Base-by-base conservation (phyloP, 2,329 filamentous ascomycete species). In the Cytospora chrysosperma region DNA sequence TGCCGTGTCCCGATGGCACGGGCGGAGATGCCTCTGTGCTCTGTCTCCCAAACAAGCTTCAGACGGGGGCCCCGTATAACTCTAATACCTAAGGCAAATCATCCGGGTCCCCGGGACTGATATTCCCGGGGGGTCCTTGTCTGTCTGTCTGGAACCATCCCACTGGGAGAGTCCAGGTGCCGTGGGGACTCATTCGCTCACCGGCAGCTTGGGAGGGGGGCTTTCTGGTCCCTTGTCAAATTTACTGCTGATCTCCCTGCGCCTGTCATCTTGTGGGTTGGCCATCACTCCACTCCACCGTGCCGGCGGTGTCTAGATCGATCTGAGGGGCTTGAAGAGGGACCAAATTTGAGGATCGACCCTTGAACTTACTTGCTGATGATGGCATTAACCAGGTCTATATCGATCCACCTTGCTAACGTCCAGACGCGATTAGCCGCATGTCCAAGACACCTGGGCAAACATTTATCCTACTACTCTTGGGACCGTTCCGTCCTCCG, bases 151-250 rank as follows among this genome's bases (percentile, higher is more conserved):
- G 37, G 47, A 58, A 61, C 58, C 62, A 52, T 58, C 49, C 49
- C 62, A 56, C 57, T 61, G 62, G 62, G 62, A 57, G 52, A 57
- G n/a, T n/a, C n/a, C n/a, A n/a, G n/a, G n/a, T n/a, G 52, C 55
- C 34, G 53, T 62, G 54, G 54, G 40, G n/a, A n/a, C n/a, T n/a
- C n/a, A n/a, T n/a, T n/a, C n/a, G 21, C 40, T n/a, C 19, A 43
- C 40, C 40, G 47, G 26, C 49, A 51, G 21, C 13, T 51, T 13
- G 13, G 26, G 50, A 52, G 24, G 50, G 26, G 21, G n/a, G n/a
- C n/a, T n/a, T n/a, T 17, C 21, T 19, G 9, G 24, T 30, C 10
- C 4, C 19, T 27, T 40, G 50, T 55, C 58, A 47, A 15, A 19
- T 32, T 32, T 19, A 15, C 15, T 40, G 19, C 37, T 43, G 40